A percentile compares a stretch with the other conserved stretches of the same genome.
These are phyloP conservation scores for Arabis alpina DNA, from an alignment of 345 rosid species.

Conservation along the genomic window DNA sequence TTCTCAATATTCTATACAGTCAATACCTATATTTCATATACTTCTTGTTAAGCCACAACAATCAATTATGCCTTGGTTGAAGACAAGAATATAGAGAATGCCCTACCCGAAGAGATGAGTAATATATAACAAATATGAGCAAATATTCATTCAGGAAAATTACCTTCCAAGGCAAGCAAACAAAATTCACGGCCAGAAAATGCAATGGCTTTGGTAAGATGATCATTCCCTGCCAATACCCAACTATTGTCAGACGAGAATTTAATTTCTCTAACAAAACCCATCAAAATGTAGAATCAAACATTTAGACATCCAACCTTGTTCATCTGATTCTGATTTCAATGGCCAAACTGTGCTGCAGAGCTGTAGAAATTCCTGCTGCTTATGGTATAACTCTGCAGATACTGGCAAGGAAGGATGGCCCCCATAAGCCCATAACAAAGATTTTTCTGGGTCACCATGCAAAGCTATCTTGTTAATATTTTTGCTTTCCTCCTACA, in stretches of 20 bases:
- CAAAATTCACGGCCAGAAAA: constrained; percentile 63
- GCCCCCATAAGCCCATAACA: constrained; percentile 91
- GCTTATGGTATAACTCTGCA: constrained; percentile 54
- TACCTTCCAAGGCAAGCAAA: constrained; percentile 80
- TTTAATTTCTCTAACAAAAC: constrained; percentile 20
- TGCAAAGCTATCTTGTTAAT: constrained; percentile 50
- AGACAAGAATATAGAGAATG: constrained; percentile 10
- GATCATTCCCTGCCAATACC: constrained; percentile 49
- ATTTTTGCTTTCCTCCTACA: constrained; percentile 58
- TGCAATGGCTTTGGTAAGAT: constrained; percentile 49
- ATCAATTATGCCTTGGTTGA: constrained; percentile 10
- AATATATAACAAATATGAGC: constrained; percentile 5
- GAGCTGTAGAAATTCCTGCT: constrained; percentile 56
- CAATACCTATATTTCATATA: constrained; percentile 12
- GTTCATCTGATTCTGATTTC: constrained; percentile 42
- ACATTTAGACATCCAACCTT: constrained; percentile 50
- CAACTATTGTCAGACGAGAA: constrained; percentile 30
- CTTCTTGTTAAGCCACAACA: constrained; percentile 9
- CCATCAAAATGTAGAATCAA: constrained; percentile 31
- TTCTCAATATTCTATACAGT: constrained; percentile 13
- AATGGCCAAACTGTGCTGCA: constrained; percentile 72
- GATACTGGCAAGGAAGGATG: constrained; percentile 80
- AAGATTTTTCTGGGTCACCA: constrained; percentile 58
- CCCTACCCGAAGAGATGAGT: neutral
- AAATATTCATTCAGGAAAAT: constrained; percentile 9